Percentiles rank a stretch among this genome's conserved stretches.
Evolutionary conservation across 768 basidiomycete genomes (phyloP).

Genomic region (Wakefieldia striispora): DNA sequence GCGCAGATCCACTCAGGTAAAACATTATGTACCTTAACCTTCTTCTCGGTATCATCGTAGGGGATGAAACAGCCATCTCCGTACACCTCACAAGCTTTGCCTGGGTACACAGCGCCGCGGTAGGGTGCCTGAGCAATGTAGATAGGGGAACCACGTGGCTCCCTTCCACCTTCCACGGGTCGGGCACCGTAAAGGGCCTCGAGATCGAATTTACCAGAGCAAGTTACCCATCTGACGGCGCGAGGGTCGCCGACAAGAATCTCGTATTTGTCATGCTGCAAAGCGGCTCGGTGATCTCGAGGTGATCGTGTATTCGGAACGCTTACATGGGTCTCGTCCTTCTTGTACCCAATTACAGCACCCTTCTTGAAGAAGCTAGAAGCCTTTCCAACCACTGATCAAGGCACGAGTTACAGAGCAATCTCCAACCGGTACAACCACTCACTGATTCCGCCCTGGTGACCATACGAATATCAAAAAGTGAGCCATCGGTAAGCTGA

Average conservation of each 20-base stretch:
- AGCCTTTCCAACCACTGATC: constrained; percentile 67
- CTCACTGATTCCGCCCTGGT: constrained; percentile 55
- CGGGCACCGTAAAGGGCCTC: constrained; percentile 36
- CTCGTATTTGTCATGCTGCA: constrained; percentile 60
- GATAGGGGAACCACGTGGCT: constrained; percentile 58
- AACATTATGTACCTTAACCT: constrained; percentile 38
- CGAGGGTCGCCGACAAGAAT: constrained; percentile 63
- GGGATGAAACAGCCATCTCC: constrained; percentile 60
- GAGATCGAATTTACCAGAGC: constrained; percentile 46
- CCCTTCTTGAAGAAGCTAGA: constrained; percentile 57
- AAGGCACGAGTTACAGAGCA: constrained; percentile 1
- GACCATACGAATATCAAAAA: constrained; percentile 7
- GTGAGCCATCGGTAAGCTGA: not conserved
- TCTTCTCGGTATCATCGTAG: constrained; percentile 49
- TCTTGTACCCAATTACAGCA: constrained; percentile 58
- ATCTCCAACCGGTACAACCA: not conserved
- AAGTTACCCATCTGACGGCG: constrained; percentile 57
- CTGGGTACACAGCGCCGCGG: constrained; percentile 53
- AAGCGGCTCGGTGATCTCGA: not conserved
- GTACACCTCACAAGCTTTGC: constrained; percentile 55
- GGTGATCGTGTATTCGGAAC: not conserved
- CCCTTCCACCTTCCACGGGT: constrained; percentile 69
- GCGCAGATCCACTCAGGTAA: too few species aligned
- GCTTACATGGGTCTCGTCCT: constrained; percentile 57
- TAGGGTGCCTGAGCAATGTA: constrained; percentile 60